Percentiles rank a stretch among this genome's conserved stretches.
These are phyloP conservation scores for Sporobolomyces pararoseus DNA, from an alignment of 768 basidiomycete species.

Conservation along the genomic window DNA sequence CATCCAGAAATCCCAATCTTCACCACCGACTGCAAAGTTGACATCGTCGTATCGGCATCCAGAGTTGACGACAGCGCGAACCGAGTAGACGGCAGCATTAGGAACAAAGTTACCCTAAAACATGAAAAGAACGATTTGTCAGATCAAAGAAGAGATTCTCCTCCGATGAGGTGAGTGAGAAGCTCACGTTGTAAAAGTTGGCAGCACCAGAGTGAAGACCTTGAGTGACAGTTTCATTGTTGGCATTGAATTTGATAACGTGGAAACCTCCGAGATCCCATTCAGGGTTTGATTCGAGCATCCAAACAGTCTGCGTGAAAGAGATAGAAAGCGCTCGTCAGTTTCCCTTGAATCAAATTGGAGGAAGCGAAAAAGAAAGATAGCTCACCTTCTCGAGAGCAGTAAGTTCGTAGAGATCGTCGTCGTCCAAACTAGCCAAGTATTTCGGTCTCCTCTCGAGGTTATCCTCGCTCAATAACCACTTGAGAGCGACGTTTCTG, in stretches of 20 bases:
- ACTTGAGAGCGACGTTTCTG: slow-evolving; percentile 15
- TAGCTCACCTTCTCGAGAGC: slow-evolving; percentile 35
- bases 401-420: slow-evolving; percentile 37
- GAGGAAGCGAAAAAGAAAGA: too few species aligned
- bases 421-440: slow-evolving; percentile 26
- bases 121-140: not conserved
- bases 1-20: slow-evolving; percentile 40
- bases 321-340: not conserved
- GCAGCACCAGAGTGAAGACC: slow-evolving; percentile 22
- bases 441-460: slow-evolving; percentile 6
- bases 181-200: slow-evolving; percentile 21
- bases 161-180: too few species aligned
- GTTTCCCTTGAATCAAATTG: not conserved
- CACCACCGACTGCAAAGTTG: slow-evolving; percentile 24
- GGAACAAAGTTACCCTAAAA: slow-evolving; percentile 21
- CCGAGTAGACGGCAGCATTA: slow-evolving; percentile 29
- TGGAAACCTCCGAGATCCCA: slow-evolving; percentile 38
- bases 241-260: slow-evolving; percentile 31
- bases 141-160: too few species aligned
- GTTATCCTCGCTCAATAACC: slow-evolving; percentile 20
- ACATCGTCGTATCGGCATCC: slow-evolving; percentile 30
- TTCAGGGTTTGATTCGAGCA: slow-evolving; percentile 39
- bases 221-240: slow-evolving; percentile 21
- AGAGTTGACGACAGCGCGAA: slow-evolving; percentile 12
- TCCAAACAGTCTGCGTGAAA: slow-evolving; percentile 35